Base-by-base conservation (phyloP, 2,329 filamentous ascomycete genomes). In the Tolypocladium ophioglossoides region DNA sequence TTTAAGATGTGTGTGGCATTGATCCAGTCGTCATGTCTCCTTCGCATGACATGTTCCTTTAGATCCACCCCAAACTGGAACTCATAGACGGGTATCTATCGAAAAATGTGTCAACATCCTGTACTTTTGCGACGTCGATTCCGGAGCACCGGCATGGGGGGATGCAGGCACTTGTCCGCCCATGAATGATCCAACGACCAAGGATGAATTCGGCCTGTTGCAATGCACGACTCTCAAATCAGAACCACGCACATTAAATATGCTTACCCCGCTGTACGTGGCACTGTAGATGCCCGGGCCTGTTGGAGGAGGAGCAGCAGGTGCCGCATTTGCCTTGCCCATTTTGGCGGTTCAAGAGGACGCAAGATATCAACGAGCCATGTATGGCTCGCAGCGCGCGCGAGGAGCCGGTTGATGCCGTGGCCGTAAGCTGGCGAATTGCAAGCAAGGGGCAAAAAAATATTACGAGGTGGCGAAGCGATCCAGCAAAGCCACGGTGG, bases 1-100 rank as follows among this genome's bases (percentile, higher is more conserved):
- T 99, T 99, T 50, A 99, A 76, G 56, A 99, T 97, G 68, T 99
- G 94, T 53, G 94, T 99, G n/a, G 94, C 94, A 77, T 99, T 99
- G 74, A 99, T 94, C 91, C 92, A 99, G 72, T 97, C 85, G 70
- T 99, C 94, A 52, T 84, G 82, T 56, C 92, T 85, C 51, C 94
- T 84, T 70, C 94, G 87, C 94, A 99, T 99, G 60, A 97, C 88
- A 88, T 96, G 90, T 64, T 87, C 82, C 67, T 86, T 85, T 35
- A 84, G 67, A 67, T 95, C 90, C 61, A 77, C 78, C 38, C 86
- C 89, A 63, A 95, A 86, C 68, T 95, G 91, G 72, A 84, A 94
- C 68, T 97, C 94, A 68, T 94, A 96, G 12, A 97, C 92, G 38
- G 92, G 92, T 57, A 96, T 91, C 90, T 96, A 65, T 53, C 37